phyloP scores from a whole-genome alignment of 148 eudicot species.

The Vaccinium vitisidaea region DNA sequence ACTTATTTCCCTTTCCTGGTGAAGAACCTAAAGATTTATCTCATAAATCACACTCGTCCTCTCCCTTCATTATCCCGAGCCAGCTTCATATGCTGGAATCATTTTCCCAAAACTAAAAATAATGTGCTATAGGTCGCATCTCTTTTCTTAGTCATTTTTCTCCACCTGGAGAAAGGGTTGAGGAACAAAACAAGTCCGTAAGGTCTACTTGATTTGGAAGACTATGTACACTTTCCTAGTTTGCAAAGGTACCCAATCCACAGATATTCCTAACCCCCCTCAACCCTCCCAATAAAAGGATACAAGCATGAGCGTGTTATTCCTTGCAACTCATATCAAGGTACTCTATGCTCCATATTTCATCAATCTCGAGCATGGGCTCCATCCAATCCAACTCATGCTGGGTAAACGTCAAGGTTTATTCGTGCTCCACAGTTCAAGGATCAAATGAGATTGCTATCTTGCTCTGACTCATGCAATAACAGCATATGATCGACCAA shows the following conservation, averaged over 20 bases:
- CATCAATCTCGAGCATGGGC: neutral
- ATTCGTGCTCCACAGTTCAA: neutral
- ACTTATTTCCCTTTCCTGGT: too few relatives aligned
- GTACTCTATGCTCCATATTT: neutral
- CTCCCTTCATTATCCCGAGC: neutral
- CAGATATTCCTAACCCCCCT: neutral
- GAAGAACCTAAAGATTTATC: neutral
- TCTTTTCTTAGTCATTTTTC: neutral
- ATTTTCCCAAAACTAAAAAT: neutral
- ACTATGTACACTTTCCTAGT: neutral
- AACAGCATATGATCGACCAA: constrained; percentile 37
- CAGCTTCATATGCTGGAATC: neutral
- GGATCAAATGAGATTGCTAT: constrained; percentile 19
- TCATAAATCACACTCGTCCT: neutral
- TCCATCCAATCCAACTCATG: neutral
- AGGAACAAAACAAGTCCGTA: neutral
- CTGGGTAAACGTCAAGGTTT: neutral
- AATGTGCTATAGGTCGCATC: neutral
- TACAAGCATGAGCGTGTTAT: neutral
- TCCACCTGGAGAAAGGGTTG: neutral
- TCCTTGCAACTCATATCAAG: neutral
- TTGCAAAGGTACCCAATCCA: neutral
- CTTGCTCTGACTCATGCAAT: constrained; percentile 23
- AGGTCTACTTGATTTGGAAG: neutral
- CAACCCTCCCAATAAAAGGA: neutral